phyloP scores from a whole-genome alignment of 2,329 filamentous ascomycete genomes.

The Claviceps fusiformis region DNA sequence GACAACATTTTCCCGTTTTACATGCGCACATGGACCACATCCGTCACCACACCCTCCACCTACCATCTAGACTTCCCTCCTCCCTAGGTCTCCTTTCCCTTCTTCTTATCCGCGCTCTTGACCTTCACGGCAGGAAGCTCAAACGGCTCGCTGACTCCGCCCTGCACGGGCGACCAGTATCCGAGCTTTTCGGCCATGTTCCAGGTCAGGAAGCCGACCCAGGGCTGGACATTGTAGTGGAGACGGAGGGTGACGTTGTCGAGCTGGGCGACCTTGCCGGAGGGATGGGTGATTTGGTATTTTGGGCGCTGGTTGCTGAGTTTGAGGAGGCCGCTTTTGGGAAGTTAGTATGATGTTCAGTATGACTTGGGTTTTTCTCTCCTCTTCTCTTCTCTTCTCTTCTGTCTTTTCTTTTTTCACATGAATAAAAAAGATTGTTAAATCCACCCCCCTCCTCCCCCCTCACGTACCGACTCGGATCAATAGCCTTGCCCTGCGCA shows the following conservation, averaged over 20 bases:
- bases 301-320: slow-evolving; percentile 82
- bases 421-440: too few relatives aligned
- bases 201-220: slow-evolving; percentile 85
- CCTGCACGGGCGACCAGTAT: slow-evolving; percentile 51
- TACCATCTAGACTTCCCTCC: background rate
- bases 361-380: background rate
- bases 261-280: slow-evolving; percentile 60
- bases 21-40: too few relatives aligned
- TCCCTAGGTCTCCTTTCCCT: slow-evolving; percentile 2
- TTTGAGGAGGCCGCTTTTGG: slow-evolving; percentile 52
- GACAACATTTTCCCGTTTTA: too few relatives aligned
- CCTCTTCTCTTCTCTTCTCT: background rate
- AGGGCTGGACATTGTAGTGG: slow-evolving; percentile 95
- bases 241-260: slow-evolving; percentile 65
- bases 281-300: slow-evolving; percentile 91
- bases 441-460: background rate
- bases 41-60: too few relatives aligned
- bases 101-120: slow-evolving; percentile 18
- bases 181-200: slow-evolving; percentile 44
- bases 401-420: background rate
- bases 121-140: slow-evolving; percentile 51
- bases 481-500: slow-evolving; percentile 45
- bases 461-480: slow-evolving; percentile 37
- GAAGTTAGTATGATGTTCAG: background rate
- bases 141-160: slow-evolving; percentile 52